A percentile compares a stretch with the other conserved stretches of the same genome.
Evolutionary conservation across 345 rosid species (phyloP).

Genomic region (Gynandropsis gynandra): DNA sequence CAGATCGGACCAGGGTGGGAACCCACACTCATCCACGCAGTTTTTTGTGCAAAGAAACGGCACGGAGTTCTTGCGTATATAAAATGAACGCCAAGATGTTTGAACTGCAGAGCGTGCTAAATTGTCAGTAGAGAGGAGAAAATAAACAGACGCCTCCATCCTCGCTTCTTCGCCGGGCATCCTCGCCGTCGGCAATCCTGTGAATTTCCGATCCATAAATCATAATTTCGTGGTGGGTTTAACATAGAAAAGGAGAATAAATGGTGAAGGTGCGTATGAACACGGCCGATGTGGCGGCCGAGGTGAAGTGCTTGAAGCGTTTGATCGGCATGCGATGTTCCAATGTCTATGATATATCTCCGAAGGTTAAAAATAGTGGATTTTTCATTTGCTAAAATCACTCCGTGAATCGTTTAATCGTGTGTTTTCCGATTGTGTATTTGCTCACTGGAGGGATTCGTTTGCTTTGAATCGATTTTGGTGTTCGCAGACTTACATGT

Average conservation of each 20-base stretch:
- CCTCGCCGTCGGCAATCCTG: no score
- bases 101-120: no score
- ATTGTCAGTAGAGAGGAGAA: no score
- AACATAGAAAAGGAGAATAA: neutral
- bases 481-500: conserved; percentile 61
- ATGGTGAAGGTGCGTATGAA: conserved; percentile 99
- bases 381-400: neutral
- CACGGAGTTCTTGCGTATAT: no score
- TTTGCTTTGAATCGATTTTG: conserved; percentile 3
- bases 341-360: conserved; percentile 93
- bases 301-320: conserved; percentile 79
- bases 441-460: neutral
- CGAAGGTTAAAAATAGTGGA: conserved; percentile 47
- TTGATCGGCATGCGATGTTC: conserved; percentile 97
- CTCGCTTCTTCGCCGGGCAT: no score
- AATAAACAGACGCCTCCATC: no score
- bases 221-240: no score
- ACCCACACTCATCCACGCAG: no score
- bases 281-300: conserved; percentile 99
- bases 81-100: no score
- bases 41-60: no score
- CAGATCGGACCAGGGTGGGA: no score
- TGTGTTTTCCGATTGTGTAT: conserved; percentile 5
- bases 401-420: neutral
- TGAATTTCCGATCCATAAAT: no score